Percentiles rank a stretch among this genome's conserved stretches.
These are phyloP conservation scores for Plasmodium ovale DNA, from an alignment of 169 alveolate genomes.

Conservation along the genomic window DNA sequence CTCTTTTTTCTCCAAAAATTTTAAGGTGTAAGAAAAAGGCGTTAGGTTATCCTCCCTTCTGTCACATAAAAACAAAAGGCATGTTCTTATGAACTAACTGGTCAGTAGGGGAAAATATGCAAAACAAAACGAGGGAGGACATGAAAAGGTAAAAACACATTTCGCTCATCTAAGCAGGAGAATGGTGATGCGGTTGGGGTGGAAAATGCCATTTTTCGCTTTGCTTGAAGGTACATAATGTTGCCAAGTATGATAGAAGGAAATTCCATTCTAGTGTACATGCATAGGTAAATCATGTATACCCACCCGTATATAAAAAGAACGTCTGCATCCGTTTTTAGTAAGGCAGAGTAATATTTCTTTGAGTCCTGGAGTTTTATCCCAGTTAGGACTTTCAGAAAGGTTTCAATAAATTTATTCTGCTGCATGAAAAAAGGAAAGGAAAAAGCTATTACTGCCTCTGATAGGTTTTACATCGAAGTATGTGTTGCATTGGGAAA, in stretches of 20 bases:
- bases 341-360: constrained; percentile 51
- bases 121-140: background rate
- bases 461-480: too few relatives aligned
- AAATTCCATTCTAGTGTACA: background rate
- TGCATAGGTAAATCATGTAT: too few relatives aligned
- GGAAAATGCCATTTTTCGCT: too few relatives aligned
- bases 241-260: too few relatives aligned
- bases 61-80: too few relatives aligned
- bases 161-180: too few relatives aligned
- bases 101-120: background rate
- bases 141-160: too few relatives aligned
- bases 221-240: too few relatives aligned
- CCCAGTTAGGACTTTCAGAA: constrained; percentile 61
- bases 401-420: constrained; percentile 66
- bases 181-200: too few relatives aligned
- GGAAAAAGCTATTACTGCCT: too few relatives aligned
- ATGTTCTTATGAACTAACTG: too few relatives aligned
- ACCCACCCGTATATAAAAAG: constrained; percentile 70
- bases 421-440: constrained; percentile 31
- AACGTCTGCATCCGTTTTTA: constrained; percentile 53
- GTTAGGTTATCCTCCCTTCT: constrained; percentile 56
- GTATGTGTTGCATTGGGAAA: background rate
- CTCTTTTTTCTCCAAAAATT: constrained; percentile 54
- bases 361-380: constrained; percentile 58
- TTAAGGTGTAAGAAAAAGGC: constrained; percentile 43